Percentiles rank a stretch among this genome's conserved stretches.
phyloP scores from a whole-genome alignment of 2,329 filamentous ascomycete genomes.

The Colletotrichum kahawae region DNA sequence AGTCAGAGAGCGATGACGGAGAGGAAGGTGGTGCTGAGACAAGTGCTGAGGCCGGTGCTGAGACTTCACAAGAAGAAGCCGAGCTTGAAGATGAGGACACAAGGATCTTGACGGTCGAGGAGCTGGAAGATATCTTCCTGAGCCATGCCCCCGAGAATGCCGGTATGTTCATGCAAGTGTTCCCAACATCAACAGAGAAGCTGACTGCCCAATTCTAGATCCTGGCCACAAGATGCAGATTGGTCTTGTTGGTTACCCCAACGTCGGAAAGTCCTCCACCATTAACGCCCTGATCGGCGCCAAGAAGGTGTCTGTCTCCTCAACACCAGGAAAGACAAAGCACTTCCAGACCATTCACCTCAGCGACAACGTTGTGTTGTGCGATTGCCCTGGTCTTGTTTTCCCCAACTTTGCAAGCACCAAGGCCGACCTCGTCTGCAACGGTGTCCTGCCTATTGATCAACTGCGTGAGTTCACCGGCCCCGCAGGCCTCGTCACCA shows the following conservation, averaged over 20 bases:
- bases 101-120: slow-evolving; percentile 88
- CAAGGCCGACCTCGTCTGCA: slow-evolving; percentile 95
- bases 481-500: slow-evolving; percentile 80
- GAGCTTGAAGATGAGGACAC: slow-evolving; percentile 63
- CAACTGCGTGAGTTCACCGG: slow-evolving; percentile 93
- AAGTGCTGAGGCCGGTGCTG: slow-evolving; percentile 33
- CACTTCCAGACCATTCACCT: slow-evolving; percentile 99
- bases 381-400: slow-evolving; percentile 97
- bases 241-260: slow-evolving; percentile 95
- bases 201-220: slow-evolving; percentile 34
- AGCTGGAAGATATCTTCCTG: slow-evolving; percentile 88
- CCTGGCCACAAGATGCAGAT: slow-evolving; percentile 77
- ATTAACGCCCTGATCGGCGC: slow-evolving; percentile 99
- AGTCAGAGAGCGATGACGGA: slow-evolving; percentile 24
- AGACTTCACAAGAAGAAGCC: slow-evolving; percentile 34
- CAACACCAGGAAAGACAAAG: slow-evolving; percentile 98
- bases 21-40: slow-evolving; percentile 40
- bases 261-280: slow-evolving; percentile 98
- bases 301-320: slow-evolving; percentile 98
- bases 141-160: slow-evolving; percentile 64
- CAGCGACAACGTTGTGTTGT: slow-evolving; percentile 86
- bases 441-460: slow-evolving; percentile 93
- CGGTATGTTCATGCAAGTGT: slow-evolving; percentile 42
- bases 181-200: not conserved
- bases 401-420: slow-evolving; percentile 98